Percentiles rank a stretch among this genome's conserved stretches.
Evolutionary conservation across 2,329 filamentous ascomycete genomes (phyloP).

Genomic region (Pseudocercospora pini-densiflorae): DNA sequence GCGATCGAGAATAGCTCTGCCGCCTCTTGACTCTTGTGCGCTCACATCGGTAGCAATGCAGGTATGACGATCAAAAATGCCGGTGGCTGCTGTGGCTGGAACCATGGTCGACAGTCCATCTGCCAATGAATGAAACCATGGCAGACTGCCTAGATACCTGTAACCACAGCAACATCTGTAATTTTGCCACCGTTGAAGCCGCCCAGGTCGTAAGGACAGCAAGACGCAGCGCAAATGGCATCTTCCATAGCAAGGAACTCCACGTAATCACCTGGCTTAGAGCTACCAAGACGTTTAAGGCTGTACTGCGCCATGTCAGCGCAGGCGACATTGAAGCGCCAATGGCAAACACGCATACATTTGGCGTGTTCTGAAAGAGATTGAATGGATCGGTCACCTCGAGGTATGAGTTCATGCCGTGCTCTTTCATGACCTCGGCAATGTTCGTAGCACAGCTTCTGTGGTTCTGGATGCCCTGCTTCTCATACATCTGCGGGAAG

Average conservation of each 20-base stretch:
- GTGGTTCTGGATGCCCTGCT: slow-evolving; percentile 41
- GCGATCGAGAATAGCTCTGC: background rate
- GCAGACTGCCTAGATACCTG: slow-evolving; percentile 21
- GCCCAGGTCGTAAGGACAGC: slow-evolving; percentile 45
- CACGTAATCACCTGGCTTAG: slow-evolving; percentile 45
- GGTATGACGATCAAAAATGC: background rate
- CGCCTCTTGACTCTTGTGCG: background rate
- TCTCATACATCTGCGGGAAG: slow-evolving; percentile 44
- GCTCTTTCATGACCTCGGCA: slow-evolving; percentile 43
- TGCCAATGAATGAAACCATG: background rate
- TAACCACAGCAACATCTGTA: slow-evolving; percentile 45
- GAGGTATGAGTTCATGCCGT: slow-evolving; percentile 41
- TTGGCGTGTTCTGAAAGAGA: slow-evolving; percentile 45
- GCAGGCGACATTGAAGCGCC: background rate
- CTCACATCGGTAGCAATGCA: background rate
- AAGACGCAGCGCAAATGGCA: slow-evolving; percentile 42
- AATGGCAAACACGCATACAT: background rate
- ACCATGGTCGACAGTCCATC: slow-evolving; percentile 6
- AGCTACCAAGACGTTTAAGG: slow-evolving; percentile 44
- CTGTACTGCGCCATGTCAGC: slow-evolving; percentile 39
- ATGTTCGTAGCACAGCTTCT: slow-evolving; percentile 45
- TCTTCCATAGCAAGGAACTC: slow-evolving; percentile 46
- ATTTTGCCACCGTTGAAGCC: slow-evolving; percentile 47
- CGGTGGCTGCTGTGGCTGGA: slow-evolving; percentile 18
- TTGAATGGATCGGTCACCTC: slow-evolving; percentile 47